Percentiles rank a stretch among this genome's conserved stretches.
phyloP scores from a whole-genome alignment of 495 filamentous ascomycete genomes.

The Daldinia concentrica region DNA sequence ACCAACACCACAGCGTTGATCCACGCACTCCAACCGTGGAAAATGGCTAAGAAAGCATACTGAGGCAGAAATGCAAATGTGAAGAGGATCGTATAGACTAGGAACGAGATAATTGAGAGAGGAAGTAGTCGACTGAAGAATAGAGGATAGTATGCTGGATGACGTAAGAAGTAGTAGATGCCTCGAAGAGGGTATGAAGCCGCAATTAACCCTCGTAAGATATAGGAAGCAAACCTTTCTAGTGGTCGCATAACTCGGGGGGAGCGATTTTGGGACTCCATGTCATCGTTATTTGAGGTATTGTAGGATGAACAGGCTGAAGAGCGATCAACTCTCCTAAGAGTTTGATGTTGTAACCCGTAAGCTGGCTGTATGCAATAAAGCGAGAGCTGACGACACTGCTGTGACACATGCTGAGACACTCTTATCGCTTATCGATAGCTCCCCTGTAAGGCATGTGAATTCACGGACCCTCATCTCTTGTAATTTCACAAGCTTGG shows the following conservation, averaged over 20 bases:
- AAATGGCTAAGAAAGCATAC: constrained; percentile 78
- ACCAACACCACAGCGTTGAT: constrained; percentile 80
- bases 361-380: background rate
- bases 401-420: background rate
- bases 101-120: constrained; percentile 73
- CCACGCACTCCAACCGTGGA: constrained; percentile 83
- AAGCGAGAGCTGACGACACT: background rate
- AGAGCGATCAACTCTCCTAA: constrained; percentile 7
- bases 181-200: constrained; percentile 63
- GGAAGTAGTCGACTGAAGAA: constrained; percentile 75
- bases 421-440: background rate
- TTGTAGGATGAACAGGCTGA: background rate
- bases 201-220: constrained; percentile 45
- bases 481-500: too few relatives aligned
- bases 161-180: constrained; percentile 77
- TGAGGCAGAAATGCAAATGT: constrained; percentile 90
- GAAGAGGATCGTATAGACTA: constrained; percentile 80
- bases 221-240: constrained; percentile 41
- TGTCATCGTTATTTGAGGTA: constrained; percentile 22
- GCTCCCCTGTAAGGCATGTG: background rate
- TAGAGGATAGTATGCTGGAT: constrained; percentile 71
- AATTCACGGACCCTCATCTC: too few relatives aligned
- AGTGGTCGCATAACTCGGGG: constrained; percentile 41
- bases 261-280: constrained; percentile 40
- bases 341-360: background rate